These are phyloP conservation scores for Aspergillus fumigatiaffinis DNA, from an alignment of 2,329 filamentous ascomycete species.

Conservation along the genomic window DNA sequence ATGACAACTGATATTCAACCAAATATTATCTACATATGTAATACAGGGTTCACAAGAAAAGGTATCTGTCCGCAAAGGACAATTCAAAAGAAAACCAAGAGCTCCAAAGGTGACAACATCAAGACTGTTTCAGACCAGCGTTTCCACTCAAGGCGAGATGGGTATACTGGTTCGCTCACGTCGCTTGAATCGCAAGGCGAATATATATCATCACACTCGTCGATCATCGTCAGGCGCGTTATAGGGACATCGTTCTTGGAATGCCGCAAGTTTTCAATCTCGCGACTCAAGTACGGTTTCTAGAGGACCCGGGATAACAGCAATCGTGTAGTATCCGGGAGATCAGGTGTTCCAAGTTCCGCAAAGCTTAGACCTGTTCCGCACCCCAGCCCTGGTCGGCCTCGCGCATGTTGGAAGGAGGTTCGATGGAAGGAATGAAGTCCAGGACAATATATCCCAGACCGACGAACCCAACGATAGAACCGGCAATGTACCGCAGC, in stretches of 20 bases:
- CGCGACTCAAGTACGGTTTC: neutral
- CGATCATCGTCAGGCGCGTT: constrained; percentile 17
- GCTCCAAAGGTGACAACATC: neutral
- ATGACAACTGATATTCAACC: neutral
- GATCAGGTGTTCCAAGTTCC: neutral
- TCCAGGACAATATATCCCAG: constrained; percentile 72
- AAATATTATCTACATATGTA: neutral
- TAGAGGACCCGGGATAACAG: neutral
- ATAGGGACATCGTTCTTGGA: neutral
- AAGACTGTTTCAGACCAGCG: neutral
- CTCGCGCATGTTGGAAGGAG: constrained; percentile 77
- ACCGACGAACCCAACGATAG: constrained; percentile 72
- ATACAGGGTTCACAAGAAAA: neutral
- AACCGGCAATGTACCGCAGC: constrained; percentile 71
- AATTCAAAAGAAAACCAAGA: neutral
- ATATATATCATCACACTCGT: constrained; percentile 19
- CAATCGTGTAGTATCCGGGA: neutral
- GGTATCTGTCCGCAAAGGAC: neutral
- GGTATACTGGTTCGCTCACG: neutral
- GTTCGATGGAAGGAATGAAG: constrained; percentile 74
- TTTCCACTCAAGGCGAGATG: neutral
- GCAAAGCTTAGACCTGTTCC: constrained; percentile 61
- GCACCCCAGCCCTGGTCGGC: constrained; percentile 71
- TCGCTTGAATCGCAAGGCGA: constrained; percentile 13
- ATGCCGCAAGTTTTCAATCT: neutral